A percentile compares a stretch with the other conserved stretches of the same genome.
Conservation (phyloP, 768 basidiomycete genomes). For the Tulasnella sp. region DNA sequence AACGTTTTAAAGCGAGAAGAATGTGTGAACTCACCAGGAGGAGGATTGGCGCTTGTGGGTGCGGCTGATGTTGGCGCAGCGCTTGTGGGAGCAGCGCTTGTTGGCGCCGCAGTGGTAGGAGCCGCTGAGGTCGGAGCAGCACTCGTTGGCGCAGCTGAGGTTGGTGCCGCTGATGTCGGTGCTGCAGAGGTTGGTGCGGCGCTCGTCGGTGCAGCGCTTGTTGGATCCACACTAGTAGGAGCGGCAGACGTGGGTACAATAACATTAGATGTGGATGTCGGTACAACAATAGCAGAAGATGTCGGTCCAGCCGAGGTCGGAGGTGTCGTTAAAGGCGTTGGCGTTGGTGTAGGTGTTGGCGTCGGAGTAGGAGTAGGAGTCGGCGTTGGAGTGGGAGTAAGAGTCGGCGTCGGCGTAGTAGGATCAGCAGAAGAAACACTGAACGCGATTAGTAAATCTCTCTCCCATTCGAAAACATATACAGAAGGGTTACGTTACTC, state of each 20-base stretch:
- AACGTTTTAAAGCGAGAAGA: no score
- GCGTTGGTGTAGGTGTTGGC: not conserved
- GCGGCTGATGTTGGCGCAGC: not conserved
- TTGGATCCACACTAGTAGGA: not conserved
- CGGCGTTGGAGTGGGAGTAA: not conserved
- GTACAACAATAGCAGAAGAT: not conserved
- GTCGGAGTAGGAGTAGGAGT: not conserved
- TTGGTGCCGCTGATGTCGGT: not conserved
- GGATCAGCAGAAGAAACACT: not conserved
- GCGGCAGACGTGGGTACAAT: no score
- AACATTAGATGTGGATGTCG: no score
- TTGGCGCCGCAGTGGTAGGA: no score
- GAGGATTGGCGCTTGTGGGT: no score
- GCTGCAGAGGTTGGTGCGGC: not conserved
- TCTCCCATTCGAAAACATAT: not conserved
- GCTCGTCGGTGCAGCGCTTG: not conserved
- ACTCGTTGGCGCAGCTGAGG: not conserved
- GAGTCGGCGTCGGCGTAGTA: not conserved
- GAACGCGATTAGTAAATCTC: not conserved
- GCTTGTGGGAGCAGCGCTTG: no score
- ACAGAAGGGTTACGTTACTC: not conserved
- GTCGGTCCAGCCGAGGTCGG: not conserved
- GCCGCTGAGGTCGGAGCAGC: not conserved
- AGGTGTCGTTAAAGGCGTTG: not conserved
- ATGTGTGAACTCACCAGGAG: no score